phyloP scores from a whole-genome alignment of 495 filamentous ascomycete genomes.

The Aspergillus hancockii region DNA sequence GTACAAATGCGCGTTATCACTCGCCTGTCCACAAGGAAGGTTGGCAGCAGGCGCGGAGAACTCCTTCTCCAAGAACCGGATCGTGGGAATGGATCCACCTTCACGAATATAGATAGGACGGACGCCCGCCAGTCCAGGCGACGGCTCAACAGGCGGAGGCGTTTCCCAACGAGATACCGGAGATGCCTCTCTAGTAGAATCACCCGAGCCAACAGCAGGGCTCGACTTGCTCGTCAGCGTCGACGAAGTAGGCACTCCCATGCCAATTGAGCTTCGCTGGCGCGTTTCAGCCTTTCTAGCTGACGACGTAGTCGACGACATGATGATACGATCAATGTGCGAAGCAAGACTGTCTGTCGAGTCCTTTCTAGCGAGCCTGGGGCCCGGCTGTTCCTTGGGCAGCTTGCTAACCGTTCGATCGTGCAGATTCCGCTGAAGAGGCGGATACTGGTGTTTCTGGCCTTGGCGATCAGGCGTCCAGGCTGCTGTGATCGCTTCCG shows the following conservation, averaged over 20 bases:
- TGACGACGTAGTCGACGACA: slow-evolving; percentile 44
- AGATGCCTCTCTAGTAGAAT: not conserved
- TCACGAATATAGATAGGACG: slow-evolving; percentile 84
- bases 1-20: slow-evolving; percentile 90
- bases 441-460: slow-evolving; percentile 37
- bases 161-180: not conserved
- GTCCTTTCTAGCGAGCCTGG: slow-evolving; percentile 35
- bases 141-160: not conserved
- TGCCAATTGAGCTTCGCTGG: slow-evolving; percentile 40
- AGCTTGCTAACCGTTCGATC: slow-evolving; percentile 19
- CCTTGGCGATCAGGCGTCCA: slow-evolving; percentile 55
- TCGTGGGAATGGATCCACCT: slow-evolving; percentile 90
- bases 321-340: slow-evolving; percentile 49
- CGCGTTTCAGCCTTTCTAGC: slow-evolving; percentile 34
- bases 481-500: slow-evolving; percentile 79
- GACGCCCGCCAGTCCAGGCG: slow-evolving; percentile 17
- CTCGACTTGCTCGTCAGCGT: slow-evolving; percentile 48
- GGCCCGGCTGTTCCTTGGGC: slow-evolving; percentile 16
- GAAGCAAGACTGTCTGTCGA: slow-evolving; percentile 48
- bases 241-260: slow-evolving; percentile 55
- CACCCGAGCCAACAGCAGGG: slow-evolving; percentile 12
- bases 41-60: slow-evolving; percentile 92
- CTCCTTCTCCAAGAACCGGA: slow-evolving; percentile 92
- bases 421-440: slow-evolving; percentile 16
- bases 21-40: slow-evolving; percentile 91